phyloP scores from a whole-genome alignment of 768 basidiomycete species.

The Omphalotus guepiniiformis region DNA sequence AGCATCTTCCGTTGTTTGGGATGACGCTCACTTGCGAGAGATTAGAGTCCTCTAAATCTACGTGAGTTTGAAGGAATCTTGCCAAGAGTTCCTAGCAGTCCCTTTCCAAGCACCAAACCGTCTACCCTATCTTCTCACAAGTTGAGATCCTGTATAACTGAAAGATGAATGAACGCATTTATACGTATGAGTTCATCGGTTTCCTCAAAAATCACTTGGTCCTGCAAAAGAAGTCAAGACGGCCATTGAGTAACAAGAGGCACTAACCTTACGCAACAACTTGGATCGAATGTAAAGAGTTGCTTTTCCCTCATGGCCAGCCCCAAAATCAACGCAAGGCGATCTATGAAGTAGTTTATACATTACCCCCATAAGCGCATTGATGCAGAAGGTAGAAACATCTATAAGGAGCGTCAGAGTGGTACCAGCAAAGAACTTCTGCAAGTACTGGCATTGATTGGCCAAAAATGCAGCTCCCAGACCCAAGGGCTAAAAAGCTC shows the following conservation, averaged over 20 bases:
- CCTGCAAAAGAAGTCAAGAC: not conserved
- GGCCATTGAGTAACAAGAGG: not conserved
- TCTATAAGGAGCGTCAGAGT: not conserved
- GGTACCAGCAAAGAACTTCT: not conserved
- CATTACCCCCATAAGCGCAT: not conserved
- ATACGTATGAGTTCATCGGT: not conserved
- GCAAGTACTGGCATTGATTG: not conserved
- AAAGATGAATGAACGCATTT: not conserved
- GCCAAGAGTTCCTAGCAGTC: not conserved
- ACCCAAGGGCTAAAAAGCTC: not conserved
- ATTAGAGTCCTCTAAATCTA: not conserved
- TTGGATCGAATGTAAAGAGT: not conserved
- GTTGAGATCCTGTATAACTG: no score
- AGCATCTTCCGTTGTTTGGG: conserved; percentile 29
- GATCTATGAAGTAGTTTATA: no score
- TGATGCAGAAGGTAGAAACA: not conserved
- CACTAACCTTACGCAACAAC: not conserved
- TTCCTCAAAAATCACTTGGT: conserved; percentile 4
- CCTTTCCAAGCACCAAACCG: conserved; percentile 1
- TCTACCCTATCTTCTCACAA: not conserved
- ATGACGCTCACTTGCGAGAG: conserved; percentile 20
- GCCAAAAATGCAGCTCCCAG: conserved; percentile 1
- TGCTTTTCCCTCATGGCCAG: no score
- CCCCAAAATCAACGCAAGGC: no score
- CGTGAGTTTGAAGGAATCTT: no score